Conservation (phyloP, 2,329 filamentous ascomycete genomes). For the Amphichorda felina region DNA sequence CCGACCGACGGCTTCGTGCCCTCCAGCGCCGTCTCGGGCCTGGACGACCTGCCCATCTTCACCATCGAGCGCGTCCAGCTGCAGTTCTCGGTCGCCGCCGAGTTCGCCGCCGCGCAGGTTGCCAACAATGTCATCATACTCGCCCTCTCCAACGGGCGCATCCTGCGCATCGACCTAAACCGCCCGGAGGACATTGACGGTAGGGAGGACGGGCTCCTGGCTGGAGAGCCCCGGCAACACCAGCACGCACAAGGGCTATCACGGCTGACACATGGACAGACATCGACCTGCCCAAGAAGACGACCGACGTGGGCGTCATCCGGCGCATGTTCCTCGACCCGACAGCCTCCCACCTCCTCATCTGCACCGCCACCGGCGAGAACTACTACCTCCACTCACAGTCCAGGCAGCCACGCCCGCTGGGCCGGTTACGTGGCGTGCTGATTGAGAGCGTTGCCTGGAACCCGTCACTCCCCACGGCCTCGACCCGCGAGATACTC, state of each 20-base stretch:
- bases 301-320: conserved; percentile 83
- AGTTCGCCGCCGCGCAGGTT: conserved; percentile 93
- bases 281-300: conserved; percentile 91
- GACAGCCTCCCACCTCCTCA: conserved; percentile 84
- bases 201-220: no score
- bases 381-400: conserved; percentile 98
- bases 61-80: conserved; percentile 86
- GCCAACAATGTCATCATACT: conserved; percentile 94
- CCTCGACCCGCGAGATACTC: conserved; percentile 88
- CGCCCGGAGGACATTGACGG: conserved; percentile 91
- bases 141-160: conserved; percentile 82
- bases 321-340: conserved; percentile 95
- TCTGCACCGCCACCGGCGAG: conserved; percentile 84
- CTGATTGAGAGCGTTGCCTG: conserved; percentile 83
- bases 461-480: conserved; percentile 87
- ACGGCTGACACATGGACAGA: conserved; percentile 37
- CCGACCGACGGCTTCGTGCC: conserved; percentile 56
- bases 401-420: conserved; percentile 71
- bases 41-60: conserved; percentile 76
- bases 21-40: conserved; percentile 38
- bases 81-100: conserved; percentile 85
- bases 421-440: conserved; percentile 76
- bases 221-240: no score
- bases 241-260: no score
- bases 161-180: conserved; percentile 88